These are phyloP conservation scores for Porcisia deanei DNA, from an alignment of 208 protist species.

Conservation along the genomic window DNA sequence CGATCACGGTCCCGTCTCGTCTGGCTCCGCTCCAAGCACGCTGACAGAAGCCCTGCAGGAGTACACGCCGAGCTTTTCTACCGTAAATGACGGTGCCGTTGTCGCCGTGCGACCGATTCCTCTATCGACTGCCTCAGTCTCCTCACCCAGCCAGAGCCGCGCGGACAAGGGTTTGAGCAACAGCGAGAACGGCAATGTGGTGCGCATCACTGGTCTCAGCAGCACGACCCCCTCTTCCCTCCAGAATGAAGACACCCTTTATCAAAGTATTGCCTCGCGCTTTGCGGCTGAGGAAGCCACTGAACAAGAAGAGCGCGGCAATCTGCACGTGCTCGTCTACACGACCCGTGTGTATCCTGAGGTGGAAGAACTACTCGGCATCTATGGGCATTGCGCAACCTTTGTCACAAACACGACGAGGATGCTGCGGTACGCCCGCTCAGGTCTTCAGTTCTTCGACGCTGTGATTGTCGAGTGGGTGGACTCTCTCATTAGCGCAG, in stretches of 20 bases:
- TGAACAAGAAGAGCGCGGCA: conserved; percentile 20
- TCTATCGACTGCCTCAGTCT: not conserved
- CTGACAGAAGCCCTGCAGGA: not conserved
- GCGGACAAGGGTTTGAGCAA: not conserved
- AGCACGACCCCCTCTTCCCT: not conserved
- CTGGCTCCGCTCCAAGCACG: not conserved
- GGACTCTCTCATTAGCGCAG: conserved; percentile 40
- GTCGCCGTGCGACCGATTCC: not conserved
- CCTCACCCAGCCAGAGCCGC: conserved; percentile 5
- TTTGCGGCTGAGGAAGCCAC: conserved; percentile 9
- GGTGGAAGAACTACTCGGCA: conserved; percentile 45
- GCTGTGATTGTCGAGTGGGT: conserved; percentile 69
- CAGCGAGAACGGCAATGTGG: conserved; percentile 4
- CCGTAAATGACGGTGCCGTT: too few species aligned
- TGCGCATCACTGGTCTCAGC: not conserved
- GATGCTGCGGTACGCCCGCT: conserved; percentile 54
- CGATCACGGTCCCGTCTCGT: not conserved
- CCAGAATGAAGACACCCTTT: not conserved
- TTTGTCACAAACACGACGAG: conserved; percentile 42
- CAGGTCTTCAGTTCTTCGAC: conserved; percentile 58
- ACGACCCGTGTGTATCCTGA: conserved; percentile 32
- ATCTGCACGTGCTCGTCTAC: conserved; percentile 66
- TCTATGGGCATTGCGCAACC: conserved; percentile 61
- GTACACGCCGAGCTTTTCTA: conserved; percentile 1
- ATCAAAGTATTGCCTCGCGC: conserved; percentile 1